Percentiles rank a stretch among this genome's conserved stretches.
Evolutionary conservation across 345 rosid species (phyloP).

Genomic region (Gossypium mustelinum): DNA sequence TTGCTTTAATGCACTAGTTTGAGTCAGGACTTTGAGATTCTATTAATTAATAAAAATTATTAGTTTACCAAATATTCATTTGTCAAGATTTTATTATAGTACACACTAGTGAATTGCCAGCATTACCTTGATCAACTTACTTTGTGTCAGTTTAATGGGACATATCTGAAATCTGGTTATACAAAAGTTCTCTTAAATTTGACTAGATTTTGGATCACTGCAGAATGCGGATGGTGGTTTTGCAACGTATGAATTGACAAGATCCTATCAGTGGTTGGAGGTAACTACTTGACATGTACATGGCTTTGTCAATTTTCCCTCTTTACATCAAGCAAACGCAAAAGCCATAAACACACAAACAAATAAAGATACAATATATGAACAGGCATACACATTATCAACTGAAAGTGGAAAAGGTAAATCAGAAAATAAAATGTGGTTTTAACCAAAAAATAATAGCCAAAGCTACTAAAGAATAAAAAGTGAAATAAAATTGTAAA

Average conservation of each 20-base stretch:
- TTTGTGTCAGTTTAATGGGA: background rate
- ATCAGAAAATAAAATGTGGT: background rate
- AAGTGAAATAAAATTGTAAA: background rate
- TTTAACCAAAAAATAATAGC: background rate
- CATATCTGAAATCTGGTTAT: background rate
- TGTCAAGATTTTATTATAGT: background rate
- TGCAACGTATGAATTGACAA: slow-evolving; percentile 83
- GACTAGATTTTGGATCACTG: slow-evolving; percentile 1
- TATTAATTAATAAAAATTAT: background rate
- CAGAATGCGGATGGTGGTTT: slow-evolving; percentile 80
- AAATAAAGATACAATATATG: background rate
- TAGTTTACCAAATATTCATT: background rate
- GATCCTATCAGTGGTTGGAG: slow-evolving; percentile 91
- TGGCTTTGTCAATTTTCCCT: background rate
- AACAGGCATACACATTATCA: background rate
- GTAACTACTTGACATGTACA: slow-evolving; percentile 24
- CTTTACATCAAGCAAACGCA: background rate
- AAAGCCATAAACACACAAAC: background rate
- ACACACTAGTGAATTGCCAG: background rate
- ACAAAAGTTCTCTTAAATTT: background rate
- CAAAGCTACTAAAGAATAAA: background rate
- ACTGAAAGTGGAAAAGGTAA: background rate
- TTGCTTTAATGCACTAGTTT: background rate
- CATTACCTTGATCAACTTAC: background rate
- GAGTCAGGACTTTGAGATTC: background rate